These are phyloP conservation scores for Diplodia corticola DNA, from an alignment of 2,329 filamentous ascomycete genomes.

Conservation along the genomic window DNA sequence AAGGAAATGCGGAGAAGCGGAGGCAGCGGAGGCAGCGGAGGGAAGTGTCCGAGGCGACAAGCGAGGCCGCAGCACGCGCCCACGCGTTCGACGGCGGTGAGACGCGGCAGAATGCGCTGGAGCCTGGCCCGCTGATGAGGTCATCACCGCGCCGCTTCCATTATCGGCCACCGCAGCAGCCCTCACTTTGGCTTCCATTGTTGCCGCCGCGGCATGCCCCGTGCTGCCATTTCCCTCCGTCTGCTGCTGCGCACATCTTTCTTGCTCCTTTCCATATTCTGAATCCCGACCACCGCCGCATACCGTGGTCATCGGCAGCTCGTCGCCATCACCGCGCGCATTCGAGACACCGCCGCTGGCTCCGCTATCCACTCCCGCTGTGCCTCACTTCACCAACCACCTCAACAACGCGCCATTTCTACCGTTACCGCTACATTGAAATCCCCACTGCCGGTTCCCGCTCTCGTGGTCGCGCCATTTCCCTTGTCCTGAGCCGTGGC, in stretches of 20 bases:
- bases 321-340: background rate
- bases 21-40: background rate
- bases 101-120: background rate
- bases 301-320: background rate
- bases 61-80: background rate
- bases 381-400: background rate
- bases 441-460: background rate
- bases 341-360: background rate
- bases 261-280: background rate
- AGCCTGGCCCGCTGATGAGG: conserved; percentile 11
- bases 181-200: background rate
- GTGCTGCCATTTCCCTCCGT: background rate
- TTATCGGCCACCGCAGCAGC: background rate
- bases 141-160: background rate
- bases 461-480: background rate
- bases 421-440: background rate
- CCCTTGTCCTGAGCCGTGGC: background rate
- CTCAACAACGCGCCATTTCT: background rate
- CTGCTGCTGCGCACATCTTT: background rate
- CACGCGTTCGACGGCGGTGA: background rate
- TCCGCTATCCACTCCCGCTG: background rate
- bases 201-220: background rate
- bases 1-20: conserved; percentile 13
- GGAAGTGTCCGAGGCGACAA: background rate
- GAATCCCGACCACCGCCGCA: background rate